Evolutionary conservation across 305 asterid genomes (phyloP), one percentile per base, ranked within the genome.

Genomic region (Fraxinus platypoda): DNA sequence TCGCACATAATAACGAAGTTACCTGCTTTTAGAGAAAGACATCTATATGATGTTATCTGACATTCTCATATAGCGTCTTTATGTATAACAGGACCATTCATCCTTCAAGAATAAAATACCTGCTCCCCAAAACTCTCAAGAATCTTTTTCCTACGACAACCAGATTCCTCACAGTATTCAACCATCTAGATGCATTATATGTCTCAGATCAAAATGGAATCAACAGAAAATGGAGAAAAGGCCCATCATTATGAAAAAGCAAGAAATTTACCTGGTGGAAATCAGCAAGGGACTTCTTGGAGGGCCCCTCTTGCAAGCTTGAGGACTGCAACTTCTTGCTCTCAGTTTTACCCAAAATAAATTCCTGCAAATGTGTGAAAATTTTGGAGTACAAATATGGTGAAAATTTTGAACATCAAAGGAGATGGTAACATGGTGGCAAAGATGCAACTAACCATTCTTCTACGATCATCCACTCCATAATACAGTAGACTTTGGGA

Each of bases 81-180:
- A 75, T 38, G 54, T 66, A 85, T 71, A 33, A 34, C 77, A 81
- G 13, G 80, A 37, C 78, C 68, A 64, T 75, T 71, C 57, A 86
- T 77, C 68, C 30, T 26, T 72, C 46, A 66, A 25, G 64, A 79
- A 66, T 43, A 54, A 74, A 73, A 81, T 83, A 94, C 99, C 98
- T 91, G 90, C 87, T 95, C 98, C 74, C 97, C 98, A 85, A 95
- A 95, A 89, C 93, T 87, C 84, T 90, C 93, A 74, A 94, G 98
- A 82, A 95, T 94, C 92, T 92, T 93, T 91, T 89, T 95, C 85
- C 99, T 92, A 85, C 98, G 97, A 84, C 99, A 95, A 81, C 91
- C 90, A 78, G 92, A 86, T 83, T 87, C 90, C 88, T 95, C 97
- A 79, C 98, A 95, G 84, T 93, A 95, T 84, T 92, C 94, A 83